These are phyloP conservation scores for Hymenoscyphus occultus DNA, from an alignment of 2,329 filamentous ascomycete species.

Conservation along the genomic window DNA sequence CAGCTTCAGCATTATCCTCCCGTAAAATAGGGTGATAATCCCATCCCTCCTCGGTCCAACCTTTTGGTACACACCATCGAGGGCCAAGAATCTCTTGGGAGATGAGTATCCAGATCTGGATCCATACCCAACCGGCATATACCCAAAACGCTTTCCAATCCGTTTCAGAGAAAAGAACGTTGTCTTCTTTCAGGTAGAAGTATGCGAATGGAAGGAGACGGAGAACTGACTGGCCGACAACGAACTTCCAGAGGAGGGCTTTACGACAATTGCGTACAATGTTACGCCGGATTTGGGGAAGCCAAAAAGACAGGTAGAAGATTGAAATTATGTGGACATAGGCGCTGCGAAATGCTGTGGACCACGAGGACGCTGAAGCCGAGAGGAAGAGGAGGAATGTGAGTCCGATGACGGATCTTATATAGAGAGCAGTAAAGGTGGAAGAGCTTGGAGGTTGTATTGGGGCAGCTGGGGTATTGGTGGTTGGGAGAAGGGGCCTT, in stretches of 20 bases:
- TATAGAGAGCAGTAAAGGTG: conserved; percentile 54
- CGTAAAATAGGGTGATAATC: conserved; percentile 91
- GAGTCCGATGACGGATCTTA: conserved; percentile 55
- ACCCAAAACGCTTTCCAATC: conserved; percentile 63
- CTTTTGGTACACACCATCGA: conserved; percentile 74
- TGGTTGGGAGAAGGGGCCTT: conserved; percentile 27
- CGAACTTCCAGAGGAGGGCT: conserved; percentile 88
- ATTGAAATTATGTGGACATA: conserved; percentile 66
- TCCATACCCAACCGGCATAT: conserved; percentile 77
- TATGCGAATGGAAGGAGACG: conserved; percentile 80
- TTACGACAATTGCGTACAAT: conserved; percentile 85
- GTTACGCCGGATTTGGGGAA: conserved; percentile 89
- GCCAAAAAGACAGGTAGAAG: conserved; percentile 84
- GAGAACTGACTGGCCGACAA: conserved; percentile 76
- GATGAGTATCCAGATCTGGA: conserved; percentile 75
- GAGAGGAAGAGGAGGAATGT: conserved; percentile 56
- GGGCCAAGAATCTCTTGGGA: conserved; percentile 85
- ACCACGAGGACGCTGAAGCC: conserved; percentile 60
- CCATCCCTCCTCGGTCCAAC: conserved; percentile 73
- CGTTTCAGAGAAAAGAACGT: conserved; percentile 74
- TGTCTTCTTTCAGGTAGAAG: conserved; percentile 75
- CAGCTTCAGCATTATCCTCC: conserved; percentile 77
- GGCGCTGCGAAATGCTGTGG: conserved; percentile 49
- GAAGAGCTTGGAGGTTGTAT: conserved; percentile 27
- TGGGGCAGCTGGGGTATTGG: conserved; percentile 33